These are phyloP conservation scores for Leccinum griseonigrum DNA, from an alignment of 1,284 basidiomycete species.

Conservation along the genomic window DNA sequence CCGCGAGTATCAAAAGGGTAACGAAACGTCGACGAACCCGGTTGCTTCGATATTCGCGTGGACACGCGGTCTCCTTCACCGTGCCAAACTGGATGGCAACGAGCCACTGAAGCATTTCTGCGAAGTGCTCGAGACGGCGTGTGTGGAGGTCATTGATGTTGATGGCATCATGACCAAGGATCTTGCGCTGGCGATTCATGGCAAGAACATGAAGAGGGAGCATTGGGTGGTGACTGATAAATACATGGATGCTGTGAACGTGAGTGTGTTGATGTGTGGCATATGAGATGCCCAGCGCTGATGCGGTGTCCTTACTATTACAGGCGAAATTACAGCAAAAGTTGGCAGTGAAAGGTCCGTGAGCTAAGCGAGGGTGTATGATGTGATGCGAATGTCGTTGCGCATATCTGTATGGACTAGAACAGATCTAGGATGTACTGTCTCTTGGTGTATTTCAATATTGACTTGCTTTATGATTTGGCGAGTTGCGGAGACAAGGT, in stretches of 20 bases:
- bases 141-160: conserved; percentile 88
- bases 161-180: conserved; percentile 97
- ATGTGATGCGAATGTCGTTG: conserved; percentile 11
- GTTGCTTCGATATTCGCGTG: conserved; percentile 99
- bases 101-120: conserved; percentile 77
- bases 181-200: conserved; percentile 92
- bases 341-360: conserved; percentile 34
- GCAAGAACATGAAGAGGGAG: conserved; percentile 86
- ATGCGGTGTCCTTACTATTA: conserved; percentile 9
- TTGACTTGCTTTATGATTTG: too few species aligned
- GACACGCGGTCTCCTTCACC: conserved; percentile 93
- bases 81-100: conserved; percentile 91
- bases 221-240: conserved; percentile 92
- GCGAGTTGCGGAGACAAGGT: too few species aligned
- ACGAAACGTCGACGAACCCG: conserved; percentile 96
- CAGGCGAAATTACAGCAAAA: conserved; percentile 61
- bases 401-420: conserved; percentile 8
- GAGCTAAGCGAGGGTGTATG: conserved; percentile 4
- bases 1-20: conserved; percentile 94
- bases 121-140: conserved; percentile 79
- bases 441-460: neutral
- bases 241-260: conserved; percentile 89
- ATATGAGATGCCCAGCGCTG: conserved; percentile 9
- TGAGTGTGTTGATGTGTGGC: conserved; percentile 34
- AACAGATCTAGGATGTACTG: conserved; percentile 25